Evolutionary conservation across 768 basidiomycete genomes (phyloP).

Genomic region (Obba rivulosa): DNA sequence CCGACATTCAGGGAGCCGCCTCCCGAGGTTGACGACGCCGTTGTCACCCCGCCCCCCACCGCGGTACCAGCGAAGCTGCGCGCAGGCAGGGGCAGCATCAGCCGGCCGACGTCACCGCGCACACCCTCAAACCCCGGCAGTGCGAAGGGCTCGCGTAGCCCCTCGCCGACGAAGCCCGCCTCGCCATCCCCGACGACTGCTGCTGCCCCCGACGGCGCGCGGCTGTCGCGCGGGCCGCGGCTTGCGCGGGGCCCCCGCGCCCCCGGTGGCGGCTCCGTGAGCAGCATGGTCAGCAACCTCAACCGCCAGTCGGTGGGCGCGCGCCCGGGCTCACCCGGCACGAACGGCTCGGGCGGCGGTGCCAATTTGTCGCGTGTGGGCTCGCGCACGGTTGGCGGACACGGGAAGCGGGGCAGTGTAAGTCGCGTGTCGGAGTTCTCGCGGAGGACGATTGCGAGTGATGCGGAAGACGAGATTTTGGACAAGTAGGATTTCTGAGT

Average conservation of each 20-base stretch:
- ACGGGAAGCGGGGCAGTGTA: conserved; percentile 26
- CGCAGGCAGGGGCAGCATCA: neutral
- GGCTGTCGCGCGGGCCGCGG: conserved; percentile 43
- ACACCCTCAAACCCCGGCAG: conserved; percentile 33
- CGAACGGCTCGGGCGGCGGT: conserved; percentile 4
- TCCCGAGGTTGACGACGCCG: conserved; percentile 41
- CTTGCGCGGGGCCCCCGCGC: conserved; percentile 43
- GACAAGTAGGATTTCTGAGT: neutral
- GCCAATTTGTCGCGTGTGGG: conserved; percentile 12
- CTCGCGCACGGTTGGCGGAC: conserved; percentile 16
- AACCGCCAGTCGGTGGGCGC: conserved; percentile 38
- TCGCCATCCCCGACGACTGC: conserved; percentile 46
- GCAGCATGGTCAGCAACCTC: conserved; percentile 51
- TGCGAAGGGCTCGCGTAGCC: conserved; percentile 21
- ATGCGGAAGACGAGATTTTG: conserved; percentile 73
- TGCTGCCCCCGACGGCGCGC: conserved; percentile 18
- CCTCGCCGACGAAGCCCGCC: conserved; percentile 30
- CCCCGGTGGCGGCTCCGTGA: conserved; percentile 38
- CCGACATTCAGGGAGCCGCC: conserved; percentile 44
- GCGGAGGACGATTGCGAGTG: conserved; percentile 77
- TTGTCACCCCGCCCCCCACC: conserved; percentile 18
- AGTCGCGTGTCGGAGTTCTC: conserved; percentile 36
- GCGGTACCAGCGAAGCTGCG: conserved; percentile 7
- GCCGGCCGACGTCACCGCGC: conserved; percentile 23
- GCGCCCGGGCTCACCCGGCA: conserved; percentile 11